These are phyloP conservation scores for Paramecium caudatum DNA, from an alignment of 73 alveolate genomes.

Conservation along the genomic window DNA sequence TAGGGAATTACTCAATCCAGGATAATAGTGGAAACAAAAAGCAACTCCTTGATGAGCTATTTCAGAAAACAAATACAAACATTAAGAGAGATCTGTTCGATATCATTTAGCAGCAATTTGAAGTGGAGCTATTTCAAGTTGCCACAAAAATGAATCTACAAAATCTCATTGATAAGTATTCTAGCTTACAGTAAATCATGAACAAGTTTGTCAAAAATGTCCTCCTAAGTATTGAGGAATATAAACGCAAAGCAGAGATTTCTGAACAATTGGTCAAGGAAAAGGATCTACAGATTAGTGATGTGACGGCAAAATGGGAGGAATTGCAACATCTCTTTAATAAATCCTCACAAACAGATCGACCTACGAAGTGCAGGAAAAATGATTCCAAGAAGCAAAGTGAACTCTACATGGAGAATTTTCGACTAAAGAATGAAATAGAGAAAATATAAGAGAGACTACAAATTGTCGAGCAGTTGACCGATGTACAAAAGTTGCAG, in stretches of 20 bases:
- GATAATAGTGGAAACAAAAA: background rate
- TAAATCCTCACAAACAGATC: background rate
- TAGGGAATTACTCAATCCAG: background rate
- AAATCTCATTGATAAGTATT: constrained; percentile 29
- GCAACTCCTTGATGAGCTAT: constrained; percentile 22
- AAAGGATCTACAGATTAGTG: background rate
- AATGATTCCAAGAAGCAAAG: background rate
- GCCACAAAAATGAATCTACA: background rate
- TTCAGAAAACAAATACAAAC: background rate
- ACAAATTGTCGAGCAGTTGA: background rate
- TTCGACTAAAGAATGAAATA: constrained; percentile 6
- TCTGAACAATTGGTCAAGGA: background rate
- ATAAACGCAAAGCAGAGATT: background rate
- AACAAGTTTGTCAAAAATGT: constrained; percentile 29
- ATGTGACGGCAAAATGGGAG: background rate
- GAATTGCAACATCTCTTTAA: background rate
- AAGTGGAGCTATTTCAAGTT: constrained; percentile 26
- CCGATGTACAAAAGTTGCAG: constrained; percentile 20
- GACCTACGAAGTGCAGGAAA: background rate
- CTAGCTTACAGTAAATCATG: constrained; percentile 16
- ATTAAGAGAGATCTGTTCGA: constrained; percentile 33
- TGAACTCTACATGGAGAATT: constrained; percentile 56
- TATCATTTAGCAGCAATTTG: constrained; percentile 26
- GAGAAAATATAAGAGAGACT: constrained; percentile 42
- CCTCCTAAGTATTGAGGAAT: background rate